Evolutionary conservation across 192 early-diverging fungal species (phyloP), one percentile per base, ranked within the genome.

Genomic region (Entrophospora sp.): DNA sequence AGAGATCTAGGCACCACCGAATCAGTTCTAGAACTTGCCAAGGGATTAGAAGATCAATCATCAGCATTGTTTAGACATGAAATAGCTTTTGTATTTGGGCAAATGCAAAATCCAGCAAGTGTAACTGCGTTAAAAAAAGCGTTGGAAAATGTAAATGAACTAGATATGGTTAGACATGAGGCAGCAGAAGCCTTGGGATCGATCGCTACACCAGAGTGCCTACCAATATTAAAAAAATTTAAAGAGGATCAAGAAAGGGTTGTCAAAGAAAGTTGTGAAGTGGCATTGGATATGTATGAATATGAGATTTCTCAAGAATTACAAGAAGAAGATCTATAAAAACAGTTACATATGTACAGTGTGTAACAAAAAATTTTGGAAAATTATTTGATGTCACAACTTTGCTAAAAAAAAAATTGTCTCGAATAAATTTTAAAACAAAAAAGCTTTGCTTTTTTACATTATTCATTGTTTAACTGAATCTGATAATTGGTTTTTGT

Each of bases 231-330:
- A 53, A 76, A 86, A 48, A 68, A 86, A 64, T 96, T 85, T 69
- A 72, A 78, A 48, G 67, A 82, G 5, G 94, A 96, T 70, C 63
- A 83, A 4, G 90, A 91, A 59, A 80, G 81, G 10, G 91, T 95
- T 9, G 93, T 98, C 7, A 83, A 90, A 43, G 93, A 98, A 69
- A 88, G 85, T 71, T 95, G 93, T 77, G 72, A 89, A 7, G 92
- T 98, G 38, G 96, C 93, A 4, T 77, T 98, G 64, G 96, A 98
- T 60, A 98, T 98, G 93, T 91, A 84, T 55, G 94, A 92, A 60
- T 85, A 94, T 71, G 93, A 97, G 76, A 88, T 81, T 52, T 84
- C 81, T 53, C 87, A 84, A 55, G 85, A 91, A 58, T 89, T 96
- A 73, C 92, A 96, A 75, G n/a, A n/a, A n/a, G n/a, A n/a, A n/a